Conservation (phyloP, 2,329 filamentous ascomycete species). For the Alternaria rosae region DNA sequence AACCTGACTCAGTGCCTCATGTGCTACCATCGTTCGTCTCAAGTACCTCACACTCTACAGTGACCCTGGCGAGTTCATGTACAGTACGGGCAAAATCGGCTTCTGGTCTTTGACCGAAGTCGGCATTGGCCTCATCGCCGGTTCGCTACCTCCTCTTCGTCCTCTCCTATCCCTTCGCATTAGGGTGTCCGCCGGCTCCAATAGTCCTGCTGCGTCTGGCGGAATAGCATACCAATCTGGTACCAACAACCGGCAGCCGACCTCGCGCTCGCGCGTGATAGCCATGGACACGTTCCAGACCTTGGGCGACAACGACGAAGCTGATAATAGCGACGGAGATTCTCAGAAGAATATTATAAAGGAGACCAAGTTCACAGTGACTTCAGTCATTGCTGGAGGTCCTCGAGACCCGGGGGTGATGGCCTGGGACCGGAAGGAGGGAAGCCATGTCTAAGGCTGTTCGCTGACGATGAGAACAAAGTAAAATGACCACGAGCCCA, state of each 20-base stretch:
- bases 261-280: conserved; percentile 15
- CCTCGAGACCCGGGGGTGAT: not conserved
- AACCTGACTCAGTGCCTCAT: conserved; percentile 41
- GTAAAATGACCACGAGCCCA: not conserved
- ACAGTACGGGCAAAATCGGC: conserved; percentile 52
- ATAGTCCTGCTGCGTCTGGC: conserved; percentile 31
- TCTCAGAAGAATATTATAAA: conserved; percentile 53
- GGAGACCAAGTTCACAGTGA: conserved; percentile 38
- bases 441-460: conserved; percentile 1
- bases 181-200: conserved; percentile 18
- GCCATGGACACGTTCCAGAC: conserved; percentile 28
- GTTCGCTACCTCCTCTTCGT: conserved; percentile 55
- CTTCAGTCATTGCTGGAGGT: conserved; percentile 5
- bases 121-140: conserved; percentile 57
- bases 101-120: conserved; percentile 57
- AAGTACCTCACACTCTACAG: conserved; percentile 53
- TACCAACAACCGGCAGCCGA: conserved; percentile 1
- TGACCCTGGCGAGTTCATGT: conserved; percentile 53
- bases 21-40: conserved; percentile 52
- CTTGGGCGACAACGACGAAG: conserved; percentile 18
- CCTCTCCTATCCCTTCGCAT: conserved; percentile 47
- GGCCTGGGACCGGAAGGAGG: not conserved
- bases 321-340: conserved; percentile 31
- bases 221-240: conserved; percentile 17
- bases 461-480: not conserved